Conservation (phyloP, 1,139 yeast genomes). For the Wickerhamiella pararugosa region DNA sequence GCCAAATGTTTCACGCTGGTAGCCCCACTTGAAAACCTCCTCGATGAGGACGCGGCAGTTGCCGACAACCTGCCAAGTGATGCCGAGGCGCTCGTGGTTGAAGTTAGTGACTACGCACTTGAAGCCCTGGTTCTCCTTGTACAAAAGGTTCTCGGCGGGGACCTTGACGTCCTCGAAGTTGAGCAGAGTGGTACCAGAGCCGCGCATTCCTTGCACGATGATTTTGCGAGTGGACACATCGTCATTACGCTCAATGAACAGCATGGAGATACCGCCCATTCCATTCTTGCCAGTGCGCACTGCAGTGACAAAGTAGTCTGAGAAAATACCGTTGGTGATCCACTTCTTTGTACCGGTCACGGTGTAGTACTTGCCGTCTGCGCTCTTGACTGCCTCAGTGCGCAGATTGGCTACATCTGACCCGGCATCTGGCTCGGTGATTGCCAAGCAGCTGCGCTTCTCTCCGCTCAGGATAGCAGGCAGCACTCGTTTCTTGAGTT, state of each 20-base stretch:
- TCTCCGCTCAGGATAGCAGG: conserved; percentile 28
- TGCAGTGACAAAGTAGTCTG: conserved; percentile 32
- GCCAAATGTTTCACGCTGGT: conserved; percentile 31
- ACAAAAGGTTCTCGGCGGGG: conserved; percentile 29
- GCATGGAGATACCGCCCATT: conserved; percentile 30
- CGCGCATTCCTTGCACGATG: conserved; percentile 24
- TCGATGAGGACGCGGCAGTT: conserved; percentile 28
- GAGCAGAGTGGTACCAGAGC: conserved; percentile 6
- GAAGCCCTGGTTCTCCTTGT: conserved; percentile 31
- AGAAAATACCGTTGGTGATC: conserved; percentile 32
- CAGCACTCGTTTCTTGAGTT: conserved; percentile 24
- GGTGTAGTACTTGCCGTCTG: conserved; percentile 29
- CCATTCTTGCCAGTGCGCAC: conserved; percentile 31
- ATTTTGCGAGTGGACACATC: conserved; percentile 25
- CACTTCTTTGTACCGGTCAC: conserved; percentile 33
- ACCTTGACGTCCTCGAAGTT: conserved; percentile 31
- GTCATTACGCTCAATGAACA: conserved; percentile 23
- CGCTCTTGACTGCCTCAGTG: conserved; percentile 27
- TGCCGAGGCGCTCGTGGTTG: conserved; percentile 32
- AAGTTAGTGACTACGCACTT: conserved; percentile 31
- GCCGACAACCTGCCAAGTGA: conserved; percentile 28
- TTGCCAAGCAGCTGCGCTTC: conserved; percentile 29
- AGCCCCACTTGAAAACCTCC: conserved; percentile 29
- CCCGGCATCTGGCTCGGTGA: conserved; percentile 33
- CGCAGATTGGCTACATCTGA: conserved; percentile 31